Conservation (phyloP, 768 basidiomycete species). For the Symmetrospora coprosmae region DNA sequence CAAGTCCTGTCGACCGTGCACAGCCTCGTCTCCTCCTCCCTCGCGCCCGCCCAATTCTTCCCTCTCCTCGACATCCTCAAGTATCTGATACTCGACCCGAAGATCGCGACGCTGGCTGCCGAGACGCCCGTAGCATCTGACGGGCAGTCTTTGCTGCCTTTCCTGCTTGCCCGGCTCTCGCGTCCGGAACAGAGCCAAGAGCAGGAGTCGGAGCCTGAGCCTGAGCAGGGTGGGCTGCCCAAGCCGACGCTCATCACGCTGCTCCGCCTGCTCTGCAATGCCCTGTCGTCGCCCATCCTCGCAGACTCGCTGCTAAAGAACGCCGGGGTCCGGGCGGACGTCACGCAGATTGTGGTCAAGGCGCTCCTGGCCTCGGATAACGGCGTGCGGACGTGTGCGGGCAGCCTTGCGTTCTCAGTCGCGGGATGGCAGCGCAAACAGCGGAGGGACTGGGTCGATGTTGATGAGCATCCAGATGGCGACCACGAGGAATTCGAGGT, state of each 20-base stretch:
- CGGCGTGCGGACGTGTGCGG: slow-evolving; percentile 59
- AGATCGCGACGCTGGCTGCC: background rate
- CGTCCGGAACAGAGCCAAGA: too few relatives aligned
- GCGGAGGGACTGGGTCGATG: slow-evolving; percentile 26
- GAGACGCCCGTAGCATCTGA: background rate
- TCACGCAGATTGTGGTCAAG: slow-evolving; percentile 51
- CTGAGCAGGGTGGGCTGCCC: too few relatives aligned
- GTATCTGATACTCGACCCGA: slow-evolving; percentile 53
- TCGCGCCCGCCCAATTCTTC: slow-evolving; percentile 52
- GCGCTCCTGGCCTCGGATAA: slow-evolving; percentile 56
- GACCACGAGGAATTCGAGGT: slow-evolving; percentile 72
- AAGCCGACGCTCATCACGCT: slow-evolving; percentile 37
- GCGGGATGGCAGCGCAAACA: slow-evolving; percentile 50
- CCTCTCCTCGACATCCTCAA: slow-evolving; percentile 74
- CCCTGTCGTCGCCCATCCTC: slow-evolving; percentile 26
- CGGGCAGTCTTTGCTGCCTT: background rate
- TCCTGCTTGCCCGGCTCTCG: too few relatives aligned
- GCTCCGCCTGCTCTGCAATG: slow-evolving; percentile 36
- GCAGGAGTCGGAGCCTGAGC: background rate
- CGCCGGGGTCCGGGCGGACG: slow-evolving; percentile 27
- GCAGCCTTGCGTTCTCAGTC: slow-evolving; percentile 66
- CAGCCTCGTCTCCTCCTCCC: slow-evolving; percentile 31
- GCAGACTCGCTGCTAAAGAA: slow-evolving; percentile 1
- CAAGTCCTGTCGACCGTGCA: slow-evolving; percentile 35
- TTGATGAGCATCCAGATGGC: slow-evolving; percentile 32